phyloP scores from a whole-genome alignment of 441 rosid genomes.

The Aleurites moluccanus region DNA sequence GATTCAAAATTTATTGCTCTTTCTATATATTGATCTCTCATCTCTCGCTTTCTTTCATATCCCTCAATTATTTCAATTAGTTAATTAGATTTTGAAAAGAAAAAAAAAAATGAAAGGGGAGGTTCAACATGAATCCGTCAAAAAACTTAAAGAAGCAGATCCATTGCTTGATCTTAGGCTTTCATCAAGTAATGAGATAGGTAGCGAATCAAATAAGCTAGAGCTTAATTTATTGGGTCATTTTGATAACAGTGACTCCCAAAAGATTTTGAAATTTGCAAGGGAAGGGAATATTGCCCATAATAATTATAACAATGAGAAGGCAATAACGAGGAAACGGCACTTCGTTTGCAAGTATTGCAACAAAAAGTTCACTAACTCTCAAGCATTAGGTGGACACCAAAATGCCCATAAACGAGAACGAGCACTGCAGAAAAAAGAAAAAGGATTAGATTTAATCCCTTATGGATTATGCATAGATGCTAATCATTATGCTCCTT shows the following conservation, averaged over 20 bases:
- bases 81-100: not conserved
- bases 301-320: too few species aligned
- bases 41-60: not conserved
- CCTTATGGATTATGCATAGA: not conserved
- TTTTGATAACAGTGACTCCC: not conserved
- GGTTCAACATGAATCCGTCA: not conserved
- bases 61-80: not conserved
- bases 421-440: constrained; percentile 17
- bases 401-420: constrained; percentile 31
- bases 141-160: not conserved
- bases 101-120: constrained; percentile 6
- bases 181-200: not conserved
- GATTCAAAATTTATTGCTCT: not conserved
- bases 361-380: constrained; percentile 5
- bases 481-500: not conserved
- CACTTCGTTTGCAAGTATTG: constrained; percentile 12
- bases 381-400: constrained; percentile 29
- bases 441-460: constrained; percentile 3
- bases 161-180: constrained; percentile 10
- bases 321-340: not conserved
- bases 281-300: not conserved
- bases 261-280: not conserved
- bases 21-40: not conserved
- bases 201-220: not conserved
- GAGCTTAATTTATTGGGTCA: not conserved